Evolutionary conservation across 106 monocot species (phyloP).

Genomic region (Xerophyta viscosa): DNA sequence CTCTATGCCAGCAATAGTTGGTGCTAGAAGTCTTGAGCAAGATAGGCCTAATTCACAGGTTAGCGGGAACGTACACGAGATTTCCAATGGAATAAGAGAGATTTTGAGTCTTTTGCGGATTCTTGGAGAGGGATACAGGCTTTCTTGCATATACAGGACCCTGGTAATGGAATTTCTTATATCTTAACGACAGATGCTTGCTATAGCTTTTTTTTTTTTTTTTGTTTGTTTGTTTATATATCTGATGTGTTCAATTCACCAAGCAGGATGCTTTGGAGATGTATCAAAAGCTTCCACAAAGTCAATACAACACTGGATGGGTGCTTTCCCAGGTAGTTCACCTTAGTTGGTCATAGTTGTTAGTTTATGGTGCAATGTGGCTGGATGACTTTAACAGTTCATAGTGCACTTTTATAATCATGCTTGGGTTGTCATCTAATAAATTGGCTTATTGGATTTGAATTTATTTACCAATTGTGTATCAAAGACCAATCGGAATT

Average conservation of each 20-base stretch:
- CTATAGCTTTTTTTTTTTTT: too few relatives aligned
- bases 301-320: slow-evolving; percentile 96
- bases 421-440: too few relatives aligned
- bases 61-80: slow-evolving; percentile 22
- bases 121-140: slow-evolving; percentile 81
- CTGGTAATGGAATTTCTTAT: too few relatives aligned
- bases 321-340: slow-evolving; percentile 75
- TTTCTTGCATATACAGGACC: slow-evolving; percentile 75
- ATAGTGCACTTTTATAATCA: too few relatives aligned
- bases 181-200: too few relatives aligned
- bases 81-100: slow-evolving; percentile 39
- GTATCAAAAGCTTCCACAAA: slow-evolving; percentile 71
- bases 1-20: slow-evolving; percentile 38
- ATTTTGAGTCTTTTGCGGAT: slow-evolving; percentile 68
- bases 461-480: too few relatives aligned
- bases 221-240: neutral
- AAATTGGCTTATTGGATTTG: too few relatives aligned
- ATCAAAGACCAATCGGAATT: too few relatives aligned
- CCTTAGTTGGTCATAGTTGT: too few relatives aligned
- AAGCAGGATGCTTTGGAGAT: slow-evolving; percentile 82
- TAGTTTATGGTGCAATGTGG: too few relatives aligned
- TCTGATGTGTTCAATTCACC: slow-evolving; percentile 9
- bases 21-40: slow-evolving; percentile 43
- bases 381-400: too few relatives aligned
- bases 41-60: slow-evolving; percentile 30